A percentile compares a stretch with the other conserved stretches of the same genome.
Evolutionary conservation across 108 stramenopile genomes (phyloP).

Genomic region (Skeletonema costatum): DNA sequence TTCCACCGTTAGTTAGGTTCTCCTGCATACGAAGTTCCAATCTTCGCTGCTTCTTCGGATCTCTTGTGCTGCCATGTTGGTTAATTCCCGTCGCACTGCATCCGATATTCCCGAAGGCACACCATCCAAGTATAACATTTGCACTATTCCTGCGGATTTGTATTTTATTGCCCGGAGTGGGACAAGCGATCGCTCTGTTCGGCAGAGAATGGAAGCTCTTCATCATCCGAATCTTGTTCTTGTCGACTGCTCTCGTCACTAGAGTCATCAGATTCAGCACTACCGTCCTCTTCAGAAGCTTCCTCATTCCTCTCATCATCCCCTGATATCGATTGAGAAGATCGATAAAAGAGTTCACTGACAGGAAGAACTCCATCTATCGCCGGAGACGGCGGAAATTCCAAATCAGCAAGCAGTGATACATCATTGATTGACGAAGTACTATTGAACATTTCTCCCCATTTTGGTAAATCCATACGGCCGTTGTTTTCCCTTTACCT

Average conservation of each 20-base stretch:
- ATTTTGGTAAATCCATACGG: conserved; percentile 14
- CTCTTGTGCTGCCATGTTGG: conserved; percentile 34
- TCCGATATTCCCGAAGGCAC: conserved; percentile 31
- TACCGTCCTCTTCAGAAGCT: background rate
- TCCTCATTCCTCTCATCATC: background rate
- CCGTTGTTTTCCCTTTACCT: background rate
- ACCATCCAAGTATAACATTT: background rate
- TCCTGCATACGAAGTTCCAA: conserved; percentile 15
- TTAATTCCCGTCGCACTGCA: conserved; percentile 30
- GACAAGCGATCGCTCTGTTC: conserved; percentile 50
- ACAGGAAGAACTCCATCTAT: conserved; percentile 81
- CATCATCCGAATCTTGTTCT: conserved; percentile 29
- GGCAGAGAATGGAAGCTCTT: conserved; percentile 54
- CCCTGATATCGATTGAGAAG: conserved; percentile 43
- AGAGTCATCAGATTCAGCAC: background rate
- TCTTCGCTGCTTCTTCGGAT: conserved; percentile 25
- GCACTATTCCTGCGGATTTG: conserved; percentile 45
- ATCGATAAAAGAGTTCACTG: conserved; percentile 78
- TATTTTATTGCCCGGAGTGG: conserved; percentile 49
- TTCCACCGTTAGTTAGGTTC: background rate
- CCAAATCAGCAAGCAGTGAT: background rate
- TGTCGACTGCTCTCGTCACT: conserved; percentile 7
- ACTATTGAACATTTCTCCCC: conserved; percentile 23
- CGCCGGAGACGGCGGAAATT: conserved; percentile 22
- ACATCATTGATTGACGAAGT: background rate